Percentiles rank a stretch among this genome's conserved stretches.
phyloP scores from a whole-genome alignment of 495 filamentous ascomycete species.

The Neurospora hispaniola region DNA sequence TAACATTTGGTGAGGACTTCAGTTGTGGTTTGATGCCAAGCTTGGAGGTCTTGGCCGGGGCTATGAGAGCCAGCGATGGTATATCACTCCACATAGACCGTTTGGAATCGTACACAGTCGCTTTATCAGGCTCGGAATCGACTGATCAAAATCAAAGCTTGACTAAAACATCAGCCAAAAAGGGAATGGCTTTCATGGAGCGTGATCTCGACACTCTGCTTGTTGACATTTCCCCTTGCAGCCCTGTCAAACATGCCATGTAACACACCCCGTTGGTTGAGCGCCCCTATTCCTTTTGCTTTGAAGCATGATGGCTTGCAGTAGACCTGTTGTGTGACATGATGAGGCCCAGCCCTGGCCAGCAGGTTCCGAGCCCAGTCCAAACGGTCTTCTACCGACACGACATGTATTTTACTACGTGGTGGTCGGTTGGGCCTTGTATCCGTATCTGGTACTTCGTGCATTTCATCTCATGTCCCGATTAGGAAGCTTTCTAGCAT shows the following conservation, averaged over 20 bases:
- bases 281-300: neutral
- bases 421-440: neutral
- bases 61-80: too few relatives aligned
- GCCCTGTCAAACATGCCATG: neutral
- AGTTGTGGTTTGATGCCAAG: too few relatives aligned
- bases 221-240: neutral
- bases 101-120: too few relatives aligned
- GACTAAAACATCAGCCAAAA: neutral
- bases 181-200: neutral
- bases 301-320: constrained; percentile 1
- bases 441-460: neutral
- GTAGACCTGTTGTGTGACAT: neutral
- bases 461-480: constrained; percentile 3
- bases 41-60: too few relatives aligned
- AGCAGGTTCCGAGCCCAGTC: neutral
- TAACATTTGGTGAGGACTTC: too few relatives aligned
- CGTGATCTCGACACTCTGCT: neutral
- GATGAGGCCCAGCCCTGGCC: neutral
- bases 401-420: neutral
- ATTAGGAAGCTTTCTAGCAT: constrained; percentile 9
- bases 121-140: too few relatives aligned
- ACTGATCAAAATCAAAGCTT: neutral
- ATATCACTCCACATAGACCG: too few relatives aligned
- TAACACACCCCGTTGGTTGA: neutral
- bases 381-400: neutral